phyloP scores from a whole-genome alignment of 345 rosid species.

The Abelmoschus esculentus region DNA sequence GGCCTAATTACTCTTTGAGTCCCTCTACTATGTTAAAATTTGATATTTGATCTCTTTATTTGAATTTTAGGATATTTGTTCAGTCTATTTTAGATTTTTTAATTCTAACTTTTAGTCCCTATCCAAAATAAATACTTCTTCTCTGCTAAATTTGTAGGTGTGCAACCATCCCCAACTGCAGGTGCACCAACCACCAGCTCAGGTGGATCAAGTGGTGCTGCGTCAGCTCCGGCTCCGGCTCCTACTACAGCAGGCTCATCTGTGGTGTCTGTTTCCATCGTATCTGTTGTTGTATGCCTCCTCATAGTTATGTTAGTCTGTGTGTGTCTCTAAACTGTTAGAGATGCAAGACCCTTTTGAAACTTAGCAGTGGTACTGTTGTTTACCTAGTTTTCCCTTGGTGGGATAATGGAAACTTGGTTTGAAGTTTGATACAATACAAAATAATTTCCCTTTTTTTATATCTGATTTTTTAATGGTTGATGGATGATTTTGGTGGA shows the following conservation, averaged over 20 bases:
- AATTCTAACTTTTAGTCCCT: too few species aligned
- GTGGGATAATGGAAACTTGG: not conserved
- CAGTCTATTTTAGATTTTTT: not conserved
- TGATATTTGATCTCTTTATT: not conserved
- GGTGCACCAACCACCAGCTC: slow-evolving; percentile 6
- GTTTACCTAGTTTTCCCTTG: not conserved
- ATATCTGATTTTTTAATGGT: not conserved
- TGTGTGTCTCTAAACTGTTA: not conserved
- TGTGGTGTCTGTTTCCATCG: slow-evolving; percentile 10
- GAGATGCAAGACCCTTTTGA: not conserved
- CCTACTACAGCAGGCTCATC: slow-evolving; percentile 25
- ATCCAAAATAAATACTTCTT: too few species aligned
- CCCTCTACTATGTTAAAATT: not conserved
- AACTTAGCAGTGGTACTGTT: not conserved
- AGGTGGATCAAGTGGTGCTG: not conserved
- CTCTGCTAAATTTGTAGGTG: slow-evolving; percentile 5
- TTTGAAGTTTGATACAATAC: not conserved
- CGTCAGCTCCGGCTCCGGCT: slow-evolving; percentile 28
- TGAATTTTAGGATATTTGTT: too few species aligned
- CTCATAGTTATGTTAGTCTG: slow-evolving; percentile 3
- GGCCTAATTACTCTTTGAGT: not conserved
- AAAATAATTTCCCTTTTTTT: not conserved
- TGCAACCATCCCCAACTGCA: slow-evolving; percentile 17
- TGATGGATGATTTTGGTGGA: too few species aligned
- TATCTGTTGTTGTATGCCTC: slow-evolving; percentile 18